A percentile compares a stretch with the other conserved stretches of the same genome.
phyloP scores from a whole-genome alignment of 768 basidiomycete genomes.

The Ephemerocybe angulata region DNA sequence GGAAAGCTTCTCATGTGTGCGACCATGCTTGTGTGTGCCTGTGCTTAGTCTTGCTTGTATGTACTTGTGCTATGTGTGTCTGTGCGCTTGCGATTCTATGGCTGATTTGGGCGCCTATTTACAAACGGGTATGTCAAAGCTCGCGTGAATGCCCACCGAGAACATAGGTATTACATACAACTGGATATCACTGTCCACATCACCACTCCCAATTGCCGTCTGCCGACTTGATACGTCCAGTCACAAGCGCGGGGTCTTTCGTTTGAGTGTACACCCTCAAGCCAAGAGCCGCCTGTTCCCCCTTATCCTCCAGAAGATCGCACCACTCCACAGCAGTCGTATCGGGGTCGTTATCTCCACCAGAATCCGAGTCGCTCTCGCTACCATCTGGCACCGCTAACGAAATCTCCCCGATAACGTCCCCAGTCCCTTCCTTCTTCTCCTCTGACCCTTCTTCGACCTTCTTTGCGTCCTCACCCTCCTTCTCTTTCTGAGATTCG shows the following conservation, averaged over 20 bases:
- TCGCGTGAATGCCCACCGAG: too few relatives aligned
- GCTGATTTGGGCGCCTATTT: too few relatives aligned
- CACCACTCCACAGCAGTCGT: background rate
- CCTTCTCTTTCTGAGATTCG: background rate
- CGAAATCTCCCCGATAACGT: background rate
- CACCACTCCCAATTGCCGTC: background rate
- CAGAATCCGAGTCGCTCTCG: background rate
- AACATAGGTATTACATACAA: too few relatives aligned
- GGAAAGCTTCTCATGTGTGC: too few relatives aligned
- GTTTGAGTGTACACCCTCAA: slow-evolving; percentile 10
- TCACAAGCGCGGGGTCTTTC: slow-evolving; percentile 1
- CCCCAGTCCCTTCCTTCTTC: too few relatives aligned
- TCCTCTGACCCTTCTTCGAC: background rate
- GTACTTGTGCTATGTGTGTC: too few relatives aligned
- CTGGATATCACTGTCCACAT: background rate
- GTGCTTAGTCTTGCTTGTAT: too few relatives aligned
- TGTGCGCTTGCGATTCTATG: too few relatives aligned
- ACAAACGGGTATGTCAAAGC: too few relatives aligned
- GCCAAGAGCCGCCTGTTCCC: background rate
- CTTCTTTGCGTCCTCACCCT: background rate
- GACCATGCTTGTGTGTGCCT: too few relatives aligned
- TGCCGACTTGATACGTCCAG: slow-evolving; percentile 3
- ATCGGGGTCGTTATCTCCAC: background rate
- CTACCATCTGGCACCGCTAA: background rate
- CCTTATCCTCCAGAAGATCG: background rate